Evolutionary conservation across 1,284 basidiomycete genomes (phyloP).

Genomic region (Naganishia cerealis): DNA sequence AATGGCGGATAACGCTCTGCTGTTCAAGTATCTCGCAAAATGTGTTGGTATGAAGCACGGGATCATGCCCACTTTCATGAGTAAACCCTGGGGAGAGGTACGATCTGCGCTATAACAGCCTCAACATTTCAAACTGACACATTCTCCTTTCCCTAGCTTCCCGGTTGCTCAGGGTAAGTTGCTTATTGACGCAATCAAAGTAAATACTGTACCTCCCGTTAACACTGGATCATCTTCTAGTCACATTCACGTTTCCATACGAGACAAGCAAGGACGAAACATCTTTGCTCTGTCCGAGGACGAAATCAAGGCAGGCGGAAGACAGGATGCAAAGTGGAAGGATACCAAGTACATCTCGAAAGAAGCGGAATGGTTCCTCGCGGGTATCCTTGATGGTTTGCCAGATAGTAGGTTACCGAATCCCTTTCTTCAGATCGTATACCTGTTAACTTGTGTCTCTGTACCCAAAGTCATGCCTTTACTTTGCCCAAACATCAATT

Average conservation of each 20-base stretch:
- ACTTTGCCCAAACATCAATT: constrained; percentile 88
- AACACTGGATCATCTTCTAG: constrained; percentile 52
- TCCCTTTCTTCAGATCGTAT: neutral
- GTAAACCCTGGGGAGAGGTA: constrained; percentile 89
- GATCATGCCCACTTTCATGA: constrained; percentile 94
- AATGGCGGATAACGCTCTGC: constrained; percentile 90
- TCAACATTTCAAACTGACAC: neutral
- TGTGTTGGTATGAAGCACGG: constrained; percentile 85
- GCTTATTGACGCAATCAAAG: neutral
- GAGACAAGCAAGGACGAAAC: constrained; percentile 69
- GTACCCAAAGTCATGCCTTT: constrained; percentile 51
- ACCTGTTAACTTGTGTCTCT: neutral
- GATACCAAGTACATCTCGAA: constrained; percentile 83
- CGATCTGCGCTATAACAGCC: constrained; percentile 44
- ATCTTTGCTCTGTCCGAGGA: constrained; percentile 65
- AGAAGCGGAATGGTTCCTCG: constrained; percentile 86
- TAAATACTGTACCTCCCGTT: neutral
- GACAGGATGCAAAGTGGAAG: constrained; percentile 68
- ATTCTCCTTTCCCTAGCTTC: constrained; percentile 61
- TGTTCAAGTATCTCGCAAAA: constrained; percentile 92
- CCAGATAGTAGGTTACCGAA: constrained; percentile 68
- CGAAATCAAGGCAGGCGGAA: constrained; percentile 64
- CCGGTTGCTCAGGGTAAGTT: constrained; percentile 81
- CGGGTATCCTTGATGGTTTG: constrained; percentile 82
- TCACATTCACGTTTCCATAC: constrained; percentile 87